Conservation (phyloP, 140 eudicot species). For the Cichorium intybus region DNA sequence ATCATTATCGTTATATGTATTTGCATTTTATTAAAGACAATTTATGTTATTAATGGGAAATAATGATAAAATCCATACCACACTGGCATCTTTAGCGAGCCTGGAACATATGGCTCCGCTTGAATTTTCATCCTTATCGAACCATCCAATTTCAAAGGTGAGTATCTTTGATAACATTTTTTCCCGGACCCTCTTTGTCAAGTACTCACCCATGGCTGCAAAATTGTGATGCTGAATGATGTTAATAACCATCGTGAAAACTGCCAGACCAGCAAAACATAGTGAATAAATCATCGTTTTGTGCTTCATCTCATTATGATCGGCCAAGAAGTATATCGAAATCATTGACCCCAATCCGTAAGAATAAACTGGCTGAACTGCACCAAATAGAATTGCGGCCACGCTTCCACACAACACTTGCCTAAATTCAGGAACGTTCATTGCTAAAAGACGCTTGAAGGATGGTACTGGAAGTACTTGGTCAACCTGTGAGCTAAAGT, state of each 20-base stretch:
- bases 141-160: slow-evolving; percentile 77
- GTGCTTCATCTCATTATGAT: slow-evolving; percentile 45
- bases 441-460: slow-evolving; percentile 48
- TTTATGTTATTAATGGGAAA: not conserved
- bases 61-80: slow-evolving; percentile 41
- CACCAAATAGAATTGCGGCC: slow-evolving; percentile 48
- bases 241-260: slow-evolving; percentile 43
- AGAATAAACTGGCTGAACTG: slow-evolving; percentile 51
- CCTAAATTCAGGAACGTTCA: slow-evolving; percentile 65
- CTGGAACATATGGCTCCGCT: slow-evolving; percentile 67
- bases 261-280: slow-evolving; percentile 46
- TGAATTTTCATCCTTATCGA: slow-evolving; percentile 64
- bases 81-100: slow-evolving; percentile 69
- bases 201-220: slow-evolving; percentile 71
- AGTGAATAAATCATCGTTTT: slow-evolving; percentile 45
- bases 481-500: not conserved
- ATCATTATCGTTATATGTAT: not conserved
- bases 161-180: slow-evolving; percentile 61
- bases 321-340: slow-evolving; percentile 47
- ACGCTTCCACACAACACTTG: slow-evolving; percentile 41
- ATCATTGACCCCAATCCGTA: slow-evolving; percentile 52
- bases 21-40: no score
- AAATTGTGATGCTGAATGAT: slow-evolving; percentile 53
- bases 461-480: slow-evolving; percentile 38
- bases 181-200: slow-evolving; percentile 70